A percentile compares a stretch with the other conserved stretches of the same genome.
phyloP scores from a whole-genome alignment of 352 stramenopile genomes.

The Pythium rishiriense region DNA sequence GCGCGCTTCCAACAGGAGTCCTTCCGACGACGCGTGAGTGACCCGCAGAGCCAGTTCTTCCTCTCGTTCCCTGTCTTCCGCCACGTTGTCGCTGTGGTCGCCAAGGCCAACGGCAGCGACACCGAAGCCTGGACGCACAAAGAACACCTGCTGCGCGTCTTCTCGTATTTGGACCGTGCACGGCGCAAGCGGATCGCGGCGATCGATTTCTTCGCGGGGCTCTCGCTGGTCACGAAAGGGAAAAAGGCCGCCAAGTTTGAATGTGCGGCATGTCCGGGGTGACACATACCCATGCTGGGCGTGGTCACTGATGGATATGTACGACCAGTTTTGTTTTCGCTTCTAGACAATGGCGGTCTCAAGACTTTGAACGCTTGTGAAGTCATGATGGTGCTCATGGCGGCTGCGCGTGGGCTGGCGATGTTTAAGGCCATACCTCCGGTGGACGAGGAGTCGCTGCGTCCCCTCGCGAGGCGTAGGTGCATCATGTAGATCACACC shows the following conservation, averaged over 20 bases:
- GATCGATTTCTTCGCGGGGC: conserved; percentile 63
- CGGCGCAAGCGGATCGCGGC: conserved; percentile 31
- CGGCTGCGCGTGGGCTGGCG: conserved; percentile 43
- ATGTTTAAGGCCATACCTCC: conserved; percentile 47
- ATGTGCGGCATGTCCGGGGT: conserved; percentile 32
- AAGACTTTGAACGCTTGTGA: conserved; percentile 67
- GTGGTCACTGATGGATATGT: not conserved
- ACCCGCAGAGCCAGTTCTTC: conserved; percentile 48
- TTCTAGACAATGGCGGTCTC: conserved; percentile 61
- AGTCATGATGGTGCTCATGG: conserved; percentile 54
- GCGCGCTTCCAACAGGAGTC: conserved; percentile 63
- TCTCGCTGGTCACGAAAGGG: conserved; percentile 55
- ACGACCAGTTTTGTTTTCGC: conserved; percentile 49
- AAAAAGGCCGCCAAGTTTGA: conserved; percentile 72
- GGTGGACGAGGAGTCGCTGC: conserved; percentile 13
- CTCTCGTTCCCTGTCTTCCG: conserved; percentile 50
- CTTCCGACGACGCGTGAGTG: conserved; percentile 35
- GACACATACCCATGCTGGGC: not conserved
- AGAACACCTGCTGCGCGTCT: conserved; percentile 44
- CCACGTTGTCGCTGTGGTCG: conserved; percentile 33
- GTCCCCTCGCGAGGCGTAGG: conserved; percentile 48
- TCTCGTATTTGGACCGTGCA: conserved; percentile 38
- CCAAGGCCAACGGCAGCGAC: not conserved
- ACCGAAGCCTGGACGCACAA: conserved; percentile 31
- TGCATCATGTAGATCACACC: not conserved